Conservation (phyloP, 139 green algal species). For the Volvox africanus region DNA sequence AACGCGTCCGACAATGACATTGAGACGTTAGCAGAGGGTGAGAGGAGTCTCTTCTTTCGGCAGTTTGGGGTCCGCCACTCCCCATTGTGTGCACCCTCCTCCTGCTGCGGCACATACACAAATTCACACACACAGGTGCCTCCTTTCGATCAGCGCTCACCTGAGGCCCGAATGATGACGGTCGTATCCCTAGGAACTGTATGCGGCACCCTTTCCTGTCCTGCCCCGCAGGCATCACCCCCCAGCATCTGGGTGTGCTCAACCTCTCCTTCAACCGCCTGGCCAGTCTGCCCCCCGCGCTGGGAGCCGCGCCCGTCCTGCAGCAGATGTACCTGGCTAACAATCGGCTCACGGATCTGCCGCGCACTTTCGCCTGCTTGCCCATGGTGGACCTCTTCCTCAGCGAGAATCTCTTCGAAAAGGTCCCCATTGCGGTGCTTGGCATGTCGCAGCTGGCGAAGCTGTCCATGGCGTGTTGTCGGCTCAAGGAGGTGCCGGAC, state of each 20-base stretch:
- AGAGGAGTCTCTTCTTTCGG: neutral
- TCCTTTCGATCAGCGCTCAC: no score
- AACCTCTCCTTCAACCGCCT: constrained; percentile 72
- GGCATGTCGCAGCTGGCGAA: constrained; percentile 62
- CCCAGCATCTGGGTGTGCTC: constrained; percentile 60
- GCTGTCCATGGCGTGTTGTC: constrained; percentile 68
- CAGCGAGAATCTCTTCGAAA: constrained; percentile 62
- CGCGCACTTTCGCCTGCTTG: constrained; percentile 50
- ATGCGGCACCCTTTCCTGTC: neutral
- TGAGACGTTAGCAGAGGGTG: constrained; percentile 50
- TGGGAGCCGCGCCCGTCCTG: constrained; percentile 59
- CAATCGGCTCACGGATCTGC: constrained; percentile 62
- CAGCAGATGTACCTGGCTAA: constrained; percentile 62
- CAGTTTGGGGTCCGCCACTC: no score
- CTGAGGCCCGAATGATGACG: no score
- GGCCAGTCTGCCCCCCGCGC: constrained; percentile 40
- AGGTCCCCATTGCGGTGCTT: constrained; percentile 40
- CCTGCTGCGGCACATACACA: no score
- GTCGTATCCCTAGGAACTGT: no score
- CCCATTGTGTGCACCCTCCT: no score
- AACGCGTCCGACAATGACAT: constrained; percentile 61
- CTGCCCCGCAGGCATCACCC: constrained; percentile 43
- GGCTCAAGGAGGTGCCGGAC: constrained; percentile 50
- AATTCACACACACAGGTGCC: no score
- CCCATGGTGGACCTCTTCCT: constrained; percentile 73